Evolutionary conservation across 768 basidiomycete genomes (phyloP), one percentile per base, ranked within the genome.

Genomic region (Gloeopeniophorella convolvens): DNA sequence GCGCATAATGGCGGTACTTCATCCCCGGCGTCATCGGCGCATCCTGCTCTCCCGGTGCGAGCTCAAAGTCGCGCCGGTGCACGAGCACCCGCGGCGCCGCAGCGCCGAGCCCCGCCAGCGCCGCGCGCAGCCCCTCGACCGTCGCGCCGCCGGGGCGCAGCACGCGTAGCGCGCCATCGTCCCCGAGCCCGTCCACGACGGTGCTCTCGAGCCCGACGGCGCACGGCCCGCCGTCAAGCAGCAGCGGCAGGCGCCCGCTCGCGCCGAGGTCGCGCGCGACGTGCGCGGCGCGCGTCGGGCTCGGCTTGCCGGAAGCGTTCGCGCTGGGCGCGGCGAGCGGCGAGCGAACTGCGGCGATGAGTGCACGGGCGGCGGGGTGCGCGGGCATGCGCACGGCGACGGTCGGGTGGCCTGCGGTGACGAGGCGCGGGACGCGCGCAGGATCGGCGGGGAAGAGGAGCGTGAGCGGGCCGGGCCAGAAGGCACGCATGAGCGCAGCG

Each of bases 1-100:
- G 96, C 20, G 94, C 87, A 65, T 99, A 99, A 68, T 99, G 96
- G 43, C 85, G 80, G 66, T 99, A 99, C 69, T 99, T 99, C 94
- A 97, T 96, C 27, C 96, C 96, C 2, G 96, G 96, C 0, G 96
- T 98, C 7, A 91, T 92, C 8, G 96, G 96, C 0, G 82, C 78
- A 32, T 73, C 71, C 64, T 91, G 89, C 50, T 87, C 71, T n/a
- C 65, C 66, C 32, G 78, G 72, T 60, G 88, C 87, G 27, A 54
- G 46, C 13, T 68, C 59, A 61, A 83, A 94, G 65, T 95, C 89
- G 11, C 89, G 78, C 45, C 77, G 73, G 63, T 91, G 85, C 11
- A 92, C 89, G 46, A 92, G 72, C 24, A 91, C 84, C 13, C 67
- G 61, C 10, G 59, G 56, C 31, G 45, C 51, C 36, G 56, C 47